Base-by-base conservation (phyloP, 805 yeast genomes). In the Candida lessepsii region DNA sequence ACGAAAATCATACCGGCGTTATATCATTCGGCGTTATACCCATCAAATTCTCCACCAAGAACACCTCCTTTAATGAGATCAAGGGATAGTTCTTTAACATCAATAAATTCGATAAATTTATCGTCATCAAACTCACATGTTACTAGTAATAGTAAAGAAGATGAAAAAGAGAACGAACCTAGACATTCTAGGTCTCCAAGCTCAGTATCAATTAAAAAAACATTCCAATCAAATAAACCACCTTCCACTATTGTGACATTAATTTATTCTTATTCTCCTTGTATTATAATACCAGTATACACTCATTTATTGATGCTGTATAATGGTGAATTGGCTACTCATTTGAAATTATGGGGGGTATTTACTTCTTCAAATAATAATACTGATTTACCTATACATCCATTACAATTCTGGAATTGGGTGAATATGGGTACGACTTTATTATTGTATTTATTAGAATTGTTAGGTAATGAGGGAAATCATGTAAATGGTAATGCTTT, bases 351-450 rank as follows among this genome's bases (percentile, higher is more conserved):
- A 16, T 80, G 84, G 84, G 78, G 78, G 3, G 67, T 76, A 58
- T 71, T 77, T 76, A 50, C 29, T 21, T 46, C 54, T 21, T 54
- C 60, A 33, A 49, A 58, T 27, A 45, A 47, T 14, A 50, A 63
- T 10, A 51, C 59, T 5, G 45, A 42, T 9, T 27, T 45, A 18
- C 47, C 51, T n/a, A 73, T 75, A 19, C 80, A 81, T 57, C 83
- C 96, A n/a, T 85, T 95, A 87, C 89, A 88, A 53, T 86, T 93
- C 58, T 91, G 99, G 98, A 87, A 90, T 53, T 91, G 98, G 98
- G 77, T 86, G 43, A 91, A 91, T 58, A 86, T 91, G 70, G 80
- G 83, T 49, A 75, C 83, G 39, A 85, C 95, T 9, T 65, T 93
- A 41, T 67, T 80, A n/a, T 69, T 93, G 19, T 91, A 91, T 61